Base-by-base conservation (phyloP, 371 early-diverging fungal genomes). In the Catenaria anguillulae region DNA sequence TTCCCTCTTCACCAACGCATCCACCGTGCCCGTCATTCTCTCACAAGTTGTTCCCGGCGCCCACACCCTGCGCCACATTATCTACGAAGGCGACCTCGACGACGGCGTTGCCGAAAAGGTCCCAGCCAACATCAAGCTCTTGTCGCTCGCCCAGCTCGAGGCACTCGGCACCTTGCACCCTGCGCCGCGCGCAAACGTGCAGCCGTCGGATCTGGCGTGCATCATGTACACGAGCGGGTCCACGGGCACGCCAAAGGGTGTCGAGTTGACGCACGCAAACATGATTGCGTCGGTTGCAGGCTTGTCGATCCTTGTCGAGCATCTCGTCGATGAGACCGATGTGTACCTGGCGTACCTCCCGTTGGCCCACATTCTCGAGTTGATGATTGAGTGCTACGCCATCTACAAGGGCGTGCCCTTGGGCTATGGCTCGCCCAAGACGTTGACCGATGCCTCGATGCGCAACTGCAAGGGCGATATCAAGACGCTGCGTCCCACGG, bases 381-480 rank as follows among this genome's bases (percentile, higher is more conserved):
- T 90, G 71, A 71, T 87, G 31, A 90, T 90, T 52, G 89, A 92
- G 66, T 77, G 80, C 58, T 69, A 83, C 33, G 76, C 80, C 67
- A 66, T 93, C 8, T 84, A 79, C 65, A 80, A 77, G 71, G 93
- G 93, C 62, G 73, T 85, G 33, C 70, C 77, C 17, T 78, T 98
- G 37, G 95, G 93, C 24, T 98, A 93, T 74, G 97, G 88, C 52
- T 76, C 78, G 17, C 79, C 85, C 35, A 82, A 87, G 60, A 93
- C 93, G 1, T 79, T 96, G 64, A 89, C 90, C 40, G 89, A 97
- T 67, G 82, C 88, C 8, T 84, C 86, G 48, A 90, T 90, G 33
- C 89, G 93, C 66, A 84, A 92, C 71, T 91, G 97, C 76, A 76
- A 84, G 63, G 93, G 96, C 43, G 99, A 99, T 76, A 85, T 95